These are phyloP conservation scores for Pseudogymnoascus verrucosus DNA, from an alignment of 2,329 filamentous ascomycete genomes.

Conservation along the genomic window DNA sequence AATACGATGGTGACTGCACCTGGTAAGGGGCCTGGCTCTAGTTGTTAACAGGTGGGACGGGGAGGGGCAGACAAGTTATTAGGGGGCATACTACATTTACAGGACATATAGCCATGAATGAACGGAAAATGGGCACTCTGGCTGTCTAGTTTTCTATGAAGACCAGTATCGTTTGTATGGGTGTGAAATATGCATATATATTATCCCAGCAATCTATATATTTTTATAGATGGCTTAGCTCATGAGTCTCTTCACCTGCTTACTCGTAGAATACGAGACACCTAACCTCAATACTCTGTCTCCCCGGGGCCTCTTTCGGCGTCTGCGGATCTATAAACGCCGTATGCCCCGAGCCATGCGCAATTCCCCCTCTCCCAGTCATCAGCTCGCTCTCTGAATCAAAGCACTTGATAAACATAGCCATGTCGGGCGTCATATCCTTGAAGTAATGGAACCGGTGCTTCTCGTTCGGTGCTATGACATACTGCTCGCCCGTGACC, in stretches of 20 bases:
- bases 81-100: not conserved
- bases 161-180: not conserved
- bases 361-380: conserved; percentile 32
- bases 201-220: not conserved
- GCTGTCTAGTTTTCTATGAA: not conserved
- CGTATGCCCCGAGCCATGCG: conserved; percentile 49
- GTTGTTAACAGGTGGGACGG: not conserved
- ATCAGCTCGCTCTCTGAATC: conserved; percentile 49
- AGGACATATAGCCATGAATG: not conserved
- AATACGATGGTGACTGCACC: conserved; percentile 32
- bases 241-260: not conserved
- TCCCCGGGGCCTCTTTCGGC: conserved; percentile 54
- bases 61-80: not conserved
- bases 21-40: not conserved
- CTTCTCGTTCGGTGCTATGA: conserved; percentile 45
- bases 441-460: conserved; percentile 70
- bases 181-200: not conserved
- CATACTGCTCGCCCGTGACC: conserved; percentile 54
- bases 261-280: conserved; percentile 57
- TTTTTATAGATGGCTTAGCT: too few species aligned
- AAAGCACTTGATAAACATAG: conserved; percentile 71
- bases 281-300: conserved; percentile 82
- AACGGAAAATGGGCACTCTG: not conserved
- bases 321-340: conserved; percentile 71
- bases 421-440: conserved; percentile 55